Percentiles rank a stretch among this genome's conserved stretches.
Conservation (phyloP, 345 rosid genomes). For the Eucalyptus regnans region DNA sequence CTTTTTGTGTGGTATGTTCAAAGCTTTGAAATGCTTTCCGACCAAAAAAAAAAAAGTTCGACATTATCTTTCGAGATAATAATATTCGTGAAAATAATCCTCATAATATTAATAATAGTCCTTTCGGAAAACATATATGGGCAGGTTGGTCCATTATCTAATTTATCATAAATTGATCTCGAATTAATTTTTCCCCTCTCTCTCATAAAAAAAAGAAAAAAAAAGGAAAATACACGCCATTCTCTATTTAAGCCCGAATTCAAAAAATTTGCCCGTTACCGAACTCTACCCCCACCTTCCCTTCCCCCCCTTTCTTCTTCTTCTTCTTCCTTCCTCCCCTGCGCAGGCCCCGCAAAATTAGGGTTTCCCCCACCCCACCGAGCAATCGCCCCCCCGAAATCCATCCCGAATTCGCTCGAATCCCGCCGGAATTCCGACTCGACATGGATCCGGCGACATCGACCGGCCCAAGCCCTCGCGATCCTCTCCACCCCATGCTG, state of each 20-base stretch:
- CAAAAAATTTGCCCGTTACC: slow-evolving; percentile 14
- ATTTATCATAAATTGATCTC: background rate
- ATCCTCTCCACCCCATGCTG: slow-evolving; percentile 28
- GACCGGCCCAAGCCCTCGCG: background rate
- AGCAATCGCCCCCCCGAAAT: background rate
- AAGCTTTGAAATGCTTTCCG: background rate
- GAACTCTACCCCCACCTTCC: slow-evolving; percentile 21
- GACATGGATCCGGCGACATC: background rate
- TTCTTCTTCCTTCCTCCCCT: background rate
- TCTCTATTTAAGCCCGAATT: slow-evolving; percentile 4
- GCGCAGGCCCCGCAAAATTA: background rate
- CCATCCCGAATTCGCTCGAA: slow-evolving; percentile 12
- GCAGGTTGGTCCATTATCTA: background rate
- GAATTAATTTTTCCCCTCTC: background rate
- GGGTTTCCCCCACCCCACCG: slow-evolving; percentile 5
- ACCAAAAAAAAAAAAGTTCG: too few relatives aligned
- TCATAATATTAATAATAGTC: background rate
- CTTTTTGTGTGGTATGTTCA: background rate
- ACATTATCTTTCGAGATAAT: background rate
- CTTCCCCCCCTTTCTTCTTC: background rate
- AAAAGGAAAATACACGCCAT: background rate
- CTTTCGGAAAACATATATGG: background rate
- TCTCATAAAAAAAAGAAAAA: background rate
- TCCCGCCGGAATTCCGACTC: background rate
- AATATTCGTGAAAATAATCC: background rate